Percentiles rank a stretch among this genome's conserved stretches.
phyloP scores from a whole-genome alignment of 495 filamentous ascomycete species.

The Lophiostoma macrostomum region DNA sequence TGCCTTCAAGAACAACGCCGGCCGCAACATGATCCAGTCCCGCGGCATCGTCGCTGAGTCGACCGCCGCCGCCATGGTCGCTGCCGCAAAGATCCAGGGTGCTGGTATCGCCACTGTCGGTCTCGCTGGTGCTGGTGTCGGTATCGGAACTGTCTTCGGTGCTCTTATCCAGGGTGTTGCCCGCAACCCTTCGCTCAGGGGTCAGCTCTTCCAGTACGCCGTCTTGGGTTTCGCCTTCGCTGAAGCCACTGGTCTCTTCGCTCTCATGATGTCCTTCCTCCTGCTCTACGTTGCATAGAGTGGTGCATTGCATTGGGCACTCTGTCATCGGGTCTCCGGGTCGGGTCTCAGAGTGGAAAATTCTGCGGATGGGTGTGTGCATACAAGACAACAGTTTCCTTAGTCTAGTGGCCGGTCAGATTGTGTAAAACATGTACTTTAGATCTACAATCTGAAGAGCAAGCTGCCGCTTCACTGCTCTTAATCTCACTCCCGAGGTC shows the following conservation, averaged over 20 bases:
- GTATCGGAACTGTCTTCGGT: slow-evolving; percentile 89
- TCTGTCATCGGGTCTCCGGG: slow-evolving; percentile 14
- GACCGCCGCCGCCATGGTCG: slow-evolving; percentile 62
- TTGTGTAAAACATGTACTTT: slow-evolving; percentile 37
- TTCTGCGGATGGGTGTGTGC: slow-evolving; percentile 32
- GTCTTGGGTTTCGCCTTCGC: slow-evolving; percentile 93
- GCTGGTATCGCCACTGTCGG: slow-evolving; percentile 84
- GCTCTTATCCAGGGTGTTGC: slow-evolving; percentile 78
- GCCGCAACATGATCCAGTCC: slow-evolving; percentile 31
- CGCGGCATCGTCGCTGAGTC: slow-evolving; percentile 37
- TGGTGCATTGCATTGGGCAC: slow-evolving; percentile 15
- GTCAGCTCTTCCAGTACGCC: slow-evolving; percentile 89
- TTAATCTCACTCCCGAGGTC: slow-evolving; percentile 20
- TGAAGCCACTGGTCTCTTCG: slow-evolving; percentile 90
- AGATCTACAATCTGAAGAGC: slow-evolving; percentile 34
- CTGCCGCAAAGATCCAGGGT: slow-evolving; percentile 83
- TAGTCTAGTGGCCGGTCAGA: slow-evolving; percentile 33
- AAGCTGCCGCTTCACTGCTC: slow-evolving; percentile 29
- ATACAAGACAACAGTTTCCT: slow-evolving; percentile 26
- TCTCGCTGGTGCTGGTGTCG: slow-evolving; percentile 87
- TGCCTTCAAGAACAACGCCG: slow-evolving; percentile 35
- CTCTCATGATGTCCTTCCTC: slow-evolving; percentile 74
- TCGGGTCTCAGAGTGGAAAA: slow-evolving; percentile 24
- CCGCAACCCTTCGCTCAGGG: slow-evolving; percentile 85
- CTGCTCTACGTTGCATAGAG: slow-evolving; percentile 35